Percentiles rank a stretch among this genome's conserved stretches.
These are phyloP conservation scores for Cicer yamashitae DNA, from an alignment of 306 rosid species.

Conservation along the genomic window DNA sequence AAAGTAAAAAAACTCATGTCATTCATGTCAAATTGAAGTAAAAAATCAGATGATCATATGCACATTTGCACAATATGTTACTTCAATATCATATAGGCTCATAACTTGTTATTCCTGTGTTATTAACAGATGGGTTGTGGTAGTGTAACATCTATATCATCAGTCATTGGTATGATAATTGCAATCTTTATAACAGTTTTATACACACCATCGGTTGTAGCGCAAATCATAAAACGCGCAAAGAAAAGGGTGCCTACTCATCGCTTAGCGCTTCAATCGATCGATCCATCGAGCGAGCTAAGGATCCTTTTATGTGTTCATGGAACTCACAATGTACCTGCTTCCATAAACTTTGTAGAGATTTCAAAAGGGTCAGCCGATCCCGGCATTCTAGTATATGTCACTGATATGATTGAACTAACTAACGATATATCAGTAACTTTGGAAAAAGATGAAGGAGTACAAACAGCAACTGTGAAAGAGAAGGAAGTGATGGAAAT, in stretches of 20 bases:
- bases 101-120: slow-evolving; percentile 24
- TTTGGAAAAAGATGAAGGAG: slow-evolving; percentile 56
- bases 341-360: slow-evolving; percentile 81
- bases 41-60: neutral
- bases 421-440: slow-evolving; percentile 62
- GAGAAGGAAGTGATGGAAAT: slow-evolving; percentile 55
- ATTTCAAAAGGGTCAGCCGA: slow-evolving; percentile 66
- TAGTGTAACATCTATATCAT: slow-evolving; percentile 35
- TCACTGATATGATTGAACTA: slow-evolving; percentile 80
- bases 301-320: slow-evolving; percentile 72
- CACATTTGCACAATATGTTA: slow-evolving; percentile 4
- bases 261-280: slow-evolving; percentile 71
- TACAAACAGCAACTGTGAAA: slow-evolving; percentile 53
- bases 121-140: slow-evolving; percentile 58
- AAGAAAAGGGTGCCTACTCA: slow-evolving; percentile 72
- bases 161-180: slow-evolving; percentile 61
- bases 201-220: slow-evolving; percentile 71
- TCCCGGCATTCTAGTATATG: slow-evolving; percentile 69
- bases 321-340: slow-evolving; percentile 65
- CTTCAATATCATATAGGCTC: slow-evolving; percentile 24
- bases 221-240: slow-evolving; percentile 77
- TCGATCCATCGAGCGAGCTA: slow-evolving; percentile 67
- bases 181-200: slow-evolving; percentile 67
- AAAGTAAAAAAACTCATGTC: neutral
- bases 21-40: no score